phyloP scores from a whole-genome alignment of 768 basidiomycete species.

The Lentinula lateritia region DNA sequence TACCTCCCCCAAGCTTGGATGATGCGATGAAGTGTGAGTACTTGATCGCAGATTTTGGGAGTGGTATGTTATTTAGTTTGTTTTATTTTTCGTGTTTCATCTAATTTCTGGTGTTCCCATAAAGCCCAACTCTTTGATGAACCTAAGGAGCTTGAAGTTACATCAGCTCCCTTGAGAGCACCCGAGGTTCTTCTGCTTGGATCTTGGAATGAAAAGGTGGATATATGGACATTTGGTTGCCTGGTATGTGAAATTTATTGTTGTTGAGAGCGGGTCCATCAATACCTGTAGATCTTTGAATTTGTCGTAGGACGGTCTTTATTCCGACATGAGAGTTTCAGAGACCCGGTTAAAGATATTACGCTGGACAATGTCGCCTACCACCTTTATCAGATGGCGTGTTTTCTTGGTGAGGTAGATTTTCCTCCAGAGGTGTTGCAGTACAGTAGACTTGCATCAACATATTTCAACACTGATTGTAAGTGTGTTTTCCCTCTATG shows the following conservation, averaged over 20 bases:
- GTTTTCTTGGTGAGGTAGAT: neutral
- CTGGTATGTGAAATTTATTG: constrained; percentile 5
- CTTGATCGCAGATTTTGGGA: constrained; percentile 11
- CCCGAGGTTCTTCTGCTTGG: constrained; percentile 11
- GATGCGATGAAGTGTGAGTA: constrained; percentile 2
- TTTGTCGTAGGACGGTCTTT: constrained; percentile 5
- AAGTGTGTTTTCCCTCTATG: neutral
- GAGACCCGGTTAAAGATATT: neutral
- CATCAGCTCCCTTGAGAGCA: constrained; percentile 3
- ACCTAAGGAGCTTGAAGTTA: neutral
- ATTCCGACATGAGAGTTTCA: neutral
- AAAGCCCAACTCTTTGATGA: constrained; percentile 5
- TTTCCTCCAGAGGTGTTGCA: neutral
- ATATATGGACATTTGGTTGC: constrained; percentile 15
- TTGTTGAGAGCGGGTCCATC: too few relatives aligned
- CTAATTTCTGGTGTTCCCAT: neutral
- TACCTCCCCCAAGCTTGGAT: constrained; percentile 7
- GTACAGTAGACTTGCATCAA: neutral
- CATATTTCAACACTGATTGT: neutral
- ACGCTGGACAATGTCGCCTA: neutral
- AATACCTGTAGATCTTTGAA: constrained; percentile 7
- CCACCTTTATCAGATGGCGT: constrained; percentile 6
- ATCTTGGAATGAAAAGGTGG: constrained; percentile 10
- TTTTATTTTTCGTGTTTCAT: neutral
- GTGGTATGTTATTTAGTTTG: neutral